A percentile compares a stretch with the other conserved stretches of the same genome.
Evolutionary conservation across 225 moss, liverwort and hornwort species (phyloP).

Genomic region (Thuidium tamariscinum): DNA sequence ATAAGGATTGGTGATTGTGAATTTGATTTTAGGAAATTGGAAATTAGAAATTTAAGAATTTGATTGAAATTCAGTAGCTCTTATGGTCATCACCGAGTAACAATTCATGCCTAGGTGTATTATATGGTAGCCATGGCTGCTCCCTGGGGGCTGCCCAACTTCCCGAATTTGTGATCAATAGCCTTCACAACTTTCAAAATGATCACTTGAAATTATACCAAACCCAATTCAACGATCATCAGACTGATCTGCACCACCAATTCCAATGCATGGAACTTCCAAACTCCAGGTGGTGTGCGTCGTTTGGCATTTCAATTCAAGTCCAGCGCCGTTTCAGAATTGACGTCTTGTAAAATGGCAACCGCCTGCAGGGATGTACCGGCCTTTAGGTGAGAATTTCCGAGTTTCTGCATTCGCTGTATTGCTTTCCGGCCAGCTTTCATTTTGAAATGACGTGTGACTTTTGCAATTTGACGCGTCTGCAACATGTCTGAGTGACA

Average conservation of each 20-base stretch:
- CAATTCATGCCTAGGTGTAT: too few species aligned
- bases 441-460: background rate
- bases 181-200: background rate
- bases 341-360: background rate
- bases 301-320: too few species aligned
- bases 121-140: background rate
- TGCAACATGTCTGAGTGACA: background rate
- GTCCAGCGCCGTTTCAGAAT: background rate
- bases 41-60: background rate
- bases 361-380: background rate
- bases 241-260: background rate
- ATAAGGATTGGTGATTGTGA: background rate
- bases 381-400: background rate
- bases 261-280: background rate
- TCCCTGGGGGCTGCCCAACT: too few species aligned
- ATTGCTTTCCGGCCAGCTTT: background rate
- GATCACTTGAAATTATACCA: background rate
- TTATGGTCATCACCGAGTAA: background rate
- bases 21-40: too few species aligned
- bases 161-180: background rate
- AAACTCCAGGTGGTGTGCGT: background rate
- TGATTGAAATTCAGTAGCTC: background rate
- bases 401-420: background rate
- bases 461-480: background rate
- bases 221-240: background rate